Base-by-base conservation (phyloP, 2,329 filamentous ascomycete genomes). In the Pseudonectria buxi region DNA sequence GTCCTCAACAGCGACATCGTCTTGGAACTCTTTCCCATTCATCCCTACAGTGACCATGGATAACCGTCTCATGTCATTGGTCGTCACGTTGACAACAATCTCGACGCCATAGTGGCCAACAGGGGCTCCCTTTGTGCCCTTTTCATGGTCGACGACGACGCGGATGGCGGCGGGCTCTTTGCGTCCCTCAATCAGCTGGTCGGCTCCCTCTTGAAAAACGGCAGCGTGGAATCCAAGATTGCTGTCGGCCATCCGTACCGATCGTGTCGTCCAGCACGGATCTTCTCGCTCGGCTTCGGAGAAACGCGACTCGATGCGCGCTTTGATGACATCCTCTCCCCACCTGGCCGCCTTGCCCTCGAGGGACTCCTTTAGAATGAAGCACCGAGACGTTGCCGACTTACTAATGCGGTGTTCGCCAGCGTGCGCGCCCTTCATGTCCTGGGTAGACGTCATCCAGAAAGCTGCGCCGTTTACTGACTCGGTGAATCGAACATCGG, bases 261-360 rank as follows among this genome's bases (percentile, higher is more conserved):
- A 83, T 26, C 87, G 77, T 24, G 94, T 73, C 24, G 84, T 84
- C 88, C 87, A 95, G 49, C 75, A 78, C 12, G 80, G 72, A 39
- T 82, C 76, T 57, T 95, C 87, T 39, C 89, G 78, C 63, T 95
- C 86, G n/a, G 68, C 59, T 56, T 95, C 88, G 1, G 84, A 67
- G 52, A 94, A 95, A 10, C 89, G 77, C 6, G 81, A 83, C 61
- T 95, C 90, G 11, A 95, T 78, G 45, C 82, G 79, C 7, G 89
- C 88, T 62, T 90, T 94, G 31, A 81, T 78, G 10, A 95, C 71
- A 45, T 96, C 92, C 61, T 96, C 90, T 18, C 79, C 78, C 61
- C 86, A 81, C 41, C 82, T 85, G 13, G 71, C 67, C 2, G 83
- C 86, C 56, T 81, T 89, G 16, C 80, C 81, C 54, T 94, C 85